Conservation (phyloP, 495 filamentous ascomycete genomes). For the Lindgomyces ingoldianus region DNA sequence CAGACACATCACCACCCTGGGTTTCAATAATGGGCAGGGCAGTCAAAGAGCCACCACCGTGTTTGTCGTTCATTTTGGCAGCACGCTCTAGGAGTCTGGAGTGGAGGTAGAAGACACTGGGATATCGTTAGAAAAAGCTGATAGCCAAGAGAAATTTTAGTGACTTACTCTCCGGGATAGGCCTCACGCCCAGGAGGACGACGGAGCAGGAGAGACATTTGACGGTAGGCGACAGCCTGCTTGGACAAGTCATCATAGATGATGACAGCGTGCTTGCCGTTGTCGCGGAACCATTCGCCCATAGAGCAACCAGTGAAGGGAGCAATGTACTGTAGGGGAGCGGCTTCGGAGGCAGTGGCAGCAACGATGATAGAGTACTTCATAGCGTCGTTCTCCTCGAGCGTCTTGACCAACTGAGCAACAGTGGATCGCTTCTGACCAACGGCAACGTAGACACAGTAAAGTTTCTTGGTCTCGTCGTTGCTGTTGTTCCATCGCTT, state of each 20-base stretch:
- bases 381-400: constrained; percentile 99
- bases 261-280: constrained; percentile 87
- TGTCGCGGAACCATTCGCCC: constrained; percentile 88
- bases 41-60: constrained; percentile 94
- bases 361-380: constrained; percentile 96
- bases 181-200: constrained; percentile 99
- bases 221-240: constrained; percentile 95
- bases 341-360: constrained; percentile 96
- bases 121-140: neutral
- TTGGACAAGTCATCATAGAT: constrained; percentile 97
- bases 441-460: constrained; percentile 98
- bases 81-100: constrained; percentile 99
- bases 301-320: constrained; percentile 83
- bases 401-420: constrained; percentile 97
- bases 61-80: constrained; percentile 98
- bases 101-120: constrained; percentile 97
- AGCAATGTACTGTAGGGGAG: constrained; percentile 71
- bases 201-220: constrained; percentile 99
- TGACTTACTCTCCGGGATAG: constrained; percentile 86
- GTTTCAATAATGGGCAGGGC: constrained; percentile 98
- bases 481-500: constrained; percentile 89
- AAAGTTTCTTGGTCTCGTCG: constrained; percentile 97
- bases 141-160: neutral
- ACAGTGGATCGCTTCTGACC: constrained; percentile 99
- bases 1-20: constrained; percentile 99